phyloP scores from a whole-genome alignment of 2,329 filamentous ascomycete genomes.

The Raffaelea deltoideospora region DNA sequence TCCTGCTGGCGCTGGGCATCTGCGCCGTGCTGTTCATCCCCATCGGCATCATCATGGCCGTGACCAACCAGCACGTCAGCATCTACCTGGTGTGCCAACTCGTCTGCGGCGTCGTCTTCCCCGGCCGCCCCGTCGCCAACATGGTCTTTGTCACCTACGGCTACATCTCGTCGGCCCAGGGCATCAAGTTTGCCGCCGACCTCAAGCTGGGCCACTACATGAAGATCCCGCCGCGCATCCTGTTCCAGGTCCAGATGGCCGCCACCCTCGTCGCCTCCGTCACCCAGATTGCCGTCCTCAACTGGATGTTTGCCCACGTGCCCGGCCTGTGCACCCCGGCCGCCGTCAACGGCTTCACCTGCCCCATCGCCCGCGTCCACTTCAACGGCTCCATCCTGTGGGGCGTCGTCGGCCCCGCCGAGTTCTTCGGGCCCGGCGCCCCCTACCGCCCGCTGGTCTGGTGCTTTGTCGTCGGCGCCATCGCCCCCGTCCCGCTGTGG shows the following conservation, averaged over 20 bases:
- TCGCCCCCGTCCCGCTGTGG: constrained; percentile 63
- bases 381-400: constrained; percentile 85
- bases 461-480: constrained; percentile 64
- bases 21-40: constrained; percentile 75
- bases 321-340: constrained; percentile 61
- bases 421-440: constrained; percentile 66
- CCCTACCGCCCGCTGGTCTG: constrained; percentile 65
- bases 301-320: constrained; percentile 79
- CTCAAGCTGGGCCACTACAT: constrained; percentile 80
- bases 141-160: constrained; percentile 91
- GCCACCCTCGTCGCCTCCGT: constrained; percentile 63
- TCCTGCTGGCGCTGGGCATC: constrained; percentile 63
- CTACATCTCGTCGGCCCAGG: constrained; percentile 78
- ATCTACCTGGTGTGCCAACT: constrained; percentile 80
- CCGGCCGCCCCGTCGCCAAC: constrained; percentile 73
- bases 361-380: constrained; percentile 73
- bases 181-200: constrained; percentile 77
- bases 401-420: constrained; percentile 69
- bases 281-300: constrained; percentile 71
- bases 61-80: constrained; percentile 78
- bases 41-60: constrained; percentile 84
- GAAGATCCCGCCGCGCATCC: constrained; percentile 68
- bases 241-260: constrained; percentile 64
- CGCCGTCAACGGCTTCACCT: constrained; percentile 79
- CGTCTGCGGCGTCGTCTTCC: constrained; percentile 68